Base-by-base conservation (phyloP, 345 rosid species). In the Eucalyptus erythrocorys region DNA sequence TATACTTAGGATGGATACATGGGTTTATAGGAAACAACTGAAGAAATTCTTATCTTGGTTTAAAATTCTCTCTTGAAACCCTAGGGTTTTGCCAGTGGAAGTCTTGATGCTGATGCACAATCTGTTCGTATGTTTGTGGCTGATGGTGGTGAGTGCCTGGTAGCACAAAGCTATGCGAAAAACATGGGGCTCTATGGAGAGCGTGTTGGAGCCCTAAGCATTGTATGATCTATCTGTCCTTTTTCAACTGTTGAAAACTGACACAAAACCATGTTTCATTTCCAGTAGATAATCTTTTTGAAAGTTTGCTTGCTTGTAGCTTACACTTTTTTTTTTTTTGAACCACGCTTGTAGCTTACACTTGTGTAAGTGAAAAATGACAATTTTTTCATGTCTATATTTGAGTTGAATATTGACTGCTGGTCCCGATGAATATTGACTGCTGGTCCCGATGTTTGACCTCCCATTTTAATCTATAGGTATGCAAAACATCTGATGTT, bases 181-280 rank as follows among this genome's bases (percentile, higher is more conserved):
- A 97, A 95, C 92, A 94, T 96, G 99, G 99, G 99, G 59, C 96
- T 97, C 64, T 96, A 97, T 86, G 99, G 97, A 53, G 99, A 97
- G 91, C 95, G 98, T 89, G 98, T 97, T 91, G 99, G 99, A 89
- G 99, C 99, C 87, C 94, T 97, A 89, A 97, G 99, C 93, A 94
- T 97, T 90, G 99, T 97, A 95, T 93, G 99, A 88, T 86, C 81
- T 88, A 16, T 24, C 32, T 32, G 13, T 76, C 27, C 82, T 76
- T 40, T 71, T 76, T 76, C 82, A 40, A 76, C 82, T 37, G 45
- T 76, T 37, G 82, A 76, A 40, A 40, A 76, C 8, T 76, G 47
- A 76, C 82, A 21, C 30, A 21, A 40, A 76, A 76, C 47, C 47
- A 76, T 40, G 82, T 76, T 76, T 40, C 30, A 21, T 40, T 76